Conservation (phyloP, 306 rosid genomes). For the Vigna hirtella region DNA sequence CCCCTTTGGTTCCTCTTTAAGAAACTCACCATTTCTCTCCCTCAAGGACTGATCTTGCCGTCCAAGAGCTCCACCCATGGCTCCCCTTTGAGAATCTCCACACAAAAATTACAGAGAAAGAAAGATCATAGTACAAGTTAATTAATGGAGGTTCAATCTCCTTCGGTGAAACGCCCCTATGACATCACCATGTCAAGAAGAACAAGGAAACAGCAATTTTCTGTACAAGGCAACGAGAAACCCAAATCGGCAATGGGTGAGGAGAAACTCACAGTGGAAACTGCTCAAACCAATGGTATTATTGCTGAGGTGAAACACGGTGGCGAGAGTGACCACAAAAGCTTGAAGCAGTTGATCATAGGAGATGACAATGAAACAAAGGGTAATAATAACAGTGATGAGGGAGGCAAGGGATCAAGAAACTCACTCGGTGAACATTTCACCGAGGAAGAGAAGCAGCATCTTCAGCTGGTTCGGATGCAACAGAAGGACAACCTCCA, state of each 20-base stretch:
- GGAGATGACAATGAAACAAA: constrained; percentile 48
- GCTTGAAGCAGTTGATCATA: constrained; percentile 77
- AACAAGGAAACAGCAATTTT: constrained; percentile 60
- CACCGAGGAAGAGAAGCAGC: constrained; percentile 68
- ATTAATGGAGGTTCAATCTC: constrained; percentile 65
- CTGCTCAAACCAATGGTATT: neutral
- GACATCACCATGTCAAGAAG: constrained; percentile 87
- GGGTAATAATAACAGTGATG: neutral
- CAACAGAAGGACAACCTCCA: constrained; percentile 57
- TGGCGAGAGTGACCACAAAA: constrained; percentile 55
- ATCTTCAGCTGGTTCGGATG: constrained; percentile 66
- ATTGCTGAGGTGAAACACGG: constrained; percentile 35
- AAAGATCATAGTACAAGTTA: neutral
- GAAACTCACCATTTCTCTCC: constrained; percentile 47
- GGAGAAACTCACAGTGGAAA: neutral
- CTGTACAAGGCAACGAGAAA: constrained; percentile 42
- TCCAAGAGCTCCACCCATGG: constrained; percentile 17
- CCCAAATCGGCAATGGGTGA: constrained; percentile 1
- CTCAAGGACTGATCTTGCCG: neutral
- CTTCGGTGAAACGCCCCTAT: constrained; percentile 56
- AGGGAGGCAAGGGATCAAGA: constrained; percentile 44
- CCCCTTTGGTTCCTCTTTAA: constrained; percentile 58
- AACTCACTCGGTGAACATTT: constrained; percentile 76
- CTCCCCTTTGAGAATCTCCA: constrained; percentile 14
- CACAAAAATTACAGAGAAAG: constrained; percentile 2